phyloP scores from a whole-genome alignment of 75 land plant species.

The Pseudotsuga menziesii region DNA sequence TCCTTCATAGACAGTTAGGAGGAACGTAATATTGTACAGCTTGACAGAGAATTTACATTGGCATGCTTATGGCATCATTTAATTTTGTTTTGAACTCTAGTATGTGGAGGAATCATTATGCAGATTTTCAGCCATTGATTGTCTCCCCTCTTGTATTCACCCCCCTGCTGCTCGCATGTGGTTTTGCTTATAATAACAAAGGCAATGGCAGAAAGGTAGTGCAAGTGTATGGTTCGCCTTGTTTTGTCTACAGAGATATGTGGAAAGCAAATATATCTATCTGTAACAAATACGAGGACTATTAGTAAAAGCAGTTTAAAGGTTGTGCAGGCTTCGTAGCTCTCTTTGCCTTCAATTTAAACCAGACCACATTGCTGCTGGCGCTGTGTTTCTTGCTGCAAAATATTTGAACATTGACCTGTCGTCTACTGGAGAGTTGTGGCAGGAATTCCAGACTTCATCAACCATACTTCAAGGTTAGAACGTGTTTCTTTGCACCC shows the following conservation, averaged over 20 bases:
- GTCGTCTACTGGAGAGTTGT: slow-evolving; percentile 24
- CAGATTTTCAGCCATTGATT: neutral
- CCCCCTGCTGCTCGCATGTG: neutral
- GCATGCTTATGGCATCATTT: no score
- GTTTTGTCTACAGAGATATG: neutral
- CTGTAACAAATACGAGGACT: neutral
- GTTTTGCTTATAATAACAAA: neutral
- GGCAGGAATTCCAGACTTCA: slow-evolving; percentile 60
- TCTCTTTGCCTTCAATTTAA: slow-evolving; percentile 78
- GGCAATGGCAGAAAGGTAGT: neutral
- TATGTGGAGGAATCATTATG: neutral
- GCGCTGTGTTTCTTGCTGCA: slow-evolving; percentile 69
- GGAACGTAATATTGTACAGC: no score
- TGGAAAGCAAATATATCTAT: neutral
- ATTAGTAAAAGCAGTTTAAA: neutral
- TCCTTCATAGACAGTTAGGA: no score
- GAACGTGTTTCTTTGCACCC: neutral
- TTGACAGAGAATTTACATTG: no score
- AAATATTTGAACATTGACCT: slow-evolving; percentile 48
- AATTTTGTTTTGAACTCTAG: neutral
- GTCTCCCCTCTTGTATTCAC: neutral
- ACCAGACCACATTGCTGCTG: slow-evolving; percentile 77
- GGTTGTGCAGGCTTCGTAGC: slow-evolving; percentile 49
- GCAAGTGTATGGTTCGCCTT: neutral
- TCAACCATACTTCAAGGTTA: slow-evolving; percentile 53